phyloP scores from a whole-genome alignment of 225 moss, liverwort and hornwort species.

The Thuidium tamariscinum region DNA sequence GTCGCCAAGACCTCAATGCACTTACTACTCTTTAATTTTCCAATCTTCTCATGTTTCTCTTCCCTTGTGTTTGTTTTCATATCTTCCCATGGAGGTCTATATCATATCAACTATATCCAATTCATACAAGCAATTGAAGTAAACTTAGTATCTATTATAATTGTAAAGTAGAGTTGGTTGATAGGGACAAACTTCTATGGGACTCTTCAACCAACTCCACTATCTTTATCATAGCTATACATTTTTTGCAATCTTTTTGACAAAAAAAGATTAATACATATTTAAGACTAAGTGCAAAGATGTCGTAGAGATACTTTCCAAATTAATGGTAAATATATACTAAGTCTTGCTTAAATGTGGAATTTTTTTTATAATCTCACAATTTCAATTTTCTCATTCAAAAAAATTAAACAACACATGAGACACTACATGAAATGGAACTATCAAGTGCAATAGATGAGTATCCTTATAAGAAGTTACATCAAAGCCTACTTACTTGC shows the following conservation, averaged over 20 bases:
- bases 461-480: not conserved
- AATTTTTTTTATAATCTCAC: not conserved
- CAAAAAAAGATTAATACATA: not conserved
- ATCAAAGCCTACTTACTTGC: constrained; percentile 34
- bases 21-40: not conserved
- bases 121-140: not conserved
- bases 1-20: not conserved
- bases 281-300: no score
- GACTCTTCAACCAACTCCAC: not conserved
- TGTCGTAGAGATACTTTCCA: not conserved
- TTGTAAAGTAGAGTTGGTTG: not conserved
- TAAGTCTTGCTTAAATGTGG: not conserved
- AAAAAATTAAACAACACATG: no score
- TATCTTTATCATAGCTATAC: no score
- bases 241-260: no score
- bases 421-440: no score
- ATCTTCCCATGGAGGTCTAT: constrained; percentile 6
- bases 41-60: constrained; percentile 7
- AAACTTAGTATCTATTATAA: not conserved
- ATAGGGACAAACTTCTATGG: not conserved
- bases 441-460: not conserved
- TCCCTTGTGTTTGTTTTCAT: not conserved
- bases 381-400: not conserved
- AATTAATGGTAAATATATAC: not conserved
- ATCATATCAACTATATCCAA: not conserved